Conservation (phyloP, 2,329 filamentous ascomycete species). For the Fusarium sp. region DNA sequence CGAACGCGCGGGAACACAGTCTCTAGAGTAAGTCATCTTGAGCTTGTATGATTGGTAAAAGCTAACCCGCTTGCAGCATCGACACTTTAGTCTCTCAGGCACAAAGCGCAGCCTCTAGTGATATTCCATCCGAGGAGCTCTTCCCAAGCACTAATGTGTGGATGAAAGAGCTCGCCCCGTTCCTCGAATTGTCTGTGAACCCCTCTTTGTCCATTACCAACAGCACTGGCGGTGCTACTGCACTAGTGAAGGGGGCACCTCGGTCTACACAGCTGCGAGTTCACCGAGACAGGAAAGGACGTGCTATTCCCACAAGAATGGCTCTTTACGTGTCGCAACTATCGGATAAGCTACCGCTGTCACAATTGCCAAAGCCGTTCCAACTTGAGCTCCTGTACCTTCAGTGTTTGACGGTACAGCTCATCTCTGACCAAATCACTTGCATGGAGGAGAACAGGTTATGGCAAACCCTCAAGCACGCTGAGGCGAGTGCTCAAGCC, state of each 20-base stretch:
- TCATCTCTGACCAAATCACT: slow-evolving; percentile 67
- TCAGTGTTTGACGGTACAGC: slow-evolving; percentile 62
- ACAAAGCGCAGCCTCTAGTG: slow-evolving; percentile 49
- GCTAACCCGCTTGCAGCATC: slow-evolving; percentile 54
- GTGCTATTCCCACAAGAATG: slow-evolving; percentile 80
- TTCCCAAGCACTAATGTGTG: slow-evolving; percentile 75
- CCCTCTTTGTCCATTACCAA: slow-evolving; percentile 80
- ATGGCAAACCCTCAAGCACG: slow-evolving; percentile 58
- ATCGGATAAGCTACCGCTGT: slow-evolving; percentile 58
- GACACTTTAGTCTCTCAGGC: slow-evolving; percentile 65
- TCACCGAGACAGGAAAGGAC: slow-evolving; percentile 74
- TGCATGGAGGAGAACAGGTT: slow-evolving; percentile 58
- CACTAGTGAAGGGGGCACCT: slow-evolving; percentile 63
- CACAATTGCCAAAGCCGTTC: slow-evolving; percentile 55
- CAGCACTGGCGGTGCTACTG: slow-evolving; percentile 75
- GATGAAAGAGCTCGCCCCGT: slow-evolving; percentile 68
- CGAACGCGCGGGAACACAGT: slow-evolving; percentile 61
- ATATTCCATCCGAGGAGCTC: slow-evolving; percentile 58
- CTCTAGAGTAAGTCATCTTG: slow-evolving; percentile 60
- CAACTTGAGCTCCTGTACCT: slow-evolving; percentile 65
- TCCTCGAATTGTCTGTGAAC: slow-evolving; percentile 66
- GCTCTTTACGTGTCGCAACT: slow-evolving; percentile 76
- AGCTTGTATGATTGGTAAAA: background rate
- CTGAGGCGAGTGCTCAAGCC: slow-evolving; percentile 54
- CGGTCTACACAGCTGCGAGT: slow-evolving; percentile 49